Evolutionary conservation across 768 basidiomycete genomes (phyloP), one percentile per base, ranked within the genome.

Genomic region (Boletellus sp.): DNA sequence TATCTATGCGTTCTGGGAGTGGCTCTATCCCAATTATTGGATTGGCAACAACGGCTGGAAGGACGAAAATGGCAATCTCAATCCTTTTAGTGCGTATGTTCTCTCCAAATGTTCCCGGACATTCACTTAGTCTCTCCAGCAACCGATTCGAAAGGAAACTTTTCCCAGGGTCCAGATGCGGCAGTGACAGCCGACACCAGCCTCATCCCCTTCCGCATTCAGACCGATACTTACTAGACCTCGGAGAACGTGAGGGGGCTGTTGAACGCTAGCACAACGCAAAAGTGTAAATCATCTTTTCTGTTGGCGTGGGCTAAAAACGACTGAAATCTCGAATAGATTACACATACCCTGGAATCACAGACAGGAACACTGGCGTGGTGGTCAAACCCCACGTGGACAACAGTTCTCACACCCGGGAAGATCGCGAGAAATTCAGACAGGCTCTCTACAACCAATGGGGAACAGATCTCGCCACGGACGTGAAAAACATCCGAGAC

Each of bases 341-440:
- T 38, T 60, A 60, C 36, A 57, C 59, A n/a, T 60, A 60, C 24
- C 59, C 59, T 28, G 24, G 47, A 10, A 57, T 60, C 22, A 54
- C 12, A 10, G 59, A 57, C 24, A 26, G 24, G 8, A 26, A 26
- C 8, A 26, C 24, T 8, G 24, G 24, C 24, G n/a, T 12, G 12
- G 39, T 44, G 16, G 54, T 60, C 34, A 38, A 51, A 36, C 59
- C 61, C 15, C 44, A 54, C 12, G 45, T 26, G 24, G 24, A 26
- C 8, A 26, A 26, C 24, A 26, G 24, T 8, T 26, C 24, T 4
- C 24, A 26, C 24, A 26, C 24, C 8, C 8, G 4, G 4, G 24
- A 26, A 26, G 24, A 26, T 26, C 24, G 24, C 24, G 24, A 26
- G 24, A 26, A 26, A 26, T 26, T 26, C 24, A 26, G 24, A 26